phyloP scores from a whole-genome alignment of 2,329 filamentous ascomycete species.

The Cladorrhinum sp. region DNA sequence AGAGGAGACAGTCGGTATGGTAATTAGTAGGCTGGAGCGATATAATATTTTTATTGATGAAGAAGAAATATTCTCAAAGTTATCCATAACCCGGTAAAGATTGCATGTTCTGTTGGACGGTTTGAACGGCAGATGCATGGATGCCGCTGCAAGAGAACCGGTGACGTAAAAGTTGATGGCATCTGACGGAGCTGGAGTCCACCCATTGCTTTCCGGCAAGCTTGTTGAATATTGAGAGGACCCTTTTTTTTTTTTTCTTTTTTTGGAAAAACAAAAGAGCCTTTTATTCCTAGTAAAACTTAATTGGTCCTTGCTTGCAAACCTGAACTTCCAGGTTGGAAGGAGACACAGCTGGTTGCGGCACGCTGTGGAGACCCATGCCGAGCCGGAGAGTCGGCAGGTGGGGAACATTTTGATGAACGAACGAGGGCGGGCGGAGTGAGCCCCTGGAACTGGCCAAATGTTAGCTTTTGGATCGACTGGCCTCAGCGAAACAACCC shows the following conservation, averaged over 20 bases:
- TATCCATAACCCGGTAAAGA: not conserved
- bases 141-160: not conserved
- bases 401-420: slow-evolving; percentile 16
- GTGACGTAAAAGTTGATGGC: not conserved
- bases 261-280: no score
- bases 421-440: slow-evolving; percentile 18
- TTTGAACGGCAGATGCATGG: slow-evolving; percentile 4
- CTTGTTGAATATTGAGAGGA: no score
- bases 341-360: not conserved
- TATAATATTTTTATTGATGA: not conserved
- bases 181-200: not conserved
- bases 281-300: no score
- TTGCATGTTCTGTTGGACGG: no score
- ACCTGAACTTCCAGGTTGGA: no score
- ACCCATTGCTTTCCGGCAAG: not conserved
- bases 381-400: slow-evolving; percentile 23
- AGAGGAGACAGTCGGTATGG: slow-evolving; percentile 23
- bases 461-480: slow-evolving; percentile 23
- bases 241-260: no score
- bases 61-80: not conserved
- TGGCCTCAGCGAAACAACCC: slow-evolving; percentile 18
- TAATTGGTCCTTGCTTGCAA: no score
- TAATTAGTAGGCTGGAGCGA: slow-evolving; percentile 7
- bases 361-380: slow-evolving; percentile 1
- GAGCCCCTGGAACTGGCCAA: slow-evolving; percentile 20